Base-by-base conservation (phyloP, 306 rosid species). In the Gleditsia sinensis region DNA sequence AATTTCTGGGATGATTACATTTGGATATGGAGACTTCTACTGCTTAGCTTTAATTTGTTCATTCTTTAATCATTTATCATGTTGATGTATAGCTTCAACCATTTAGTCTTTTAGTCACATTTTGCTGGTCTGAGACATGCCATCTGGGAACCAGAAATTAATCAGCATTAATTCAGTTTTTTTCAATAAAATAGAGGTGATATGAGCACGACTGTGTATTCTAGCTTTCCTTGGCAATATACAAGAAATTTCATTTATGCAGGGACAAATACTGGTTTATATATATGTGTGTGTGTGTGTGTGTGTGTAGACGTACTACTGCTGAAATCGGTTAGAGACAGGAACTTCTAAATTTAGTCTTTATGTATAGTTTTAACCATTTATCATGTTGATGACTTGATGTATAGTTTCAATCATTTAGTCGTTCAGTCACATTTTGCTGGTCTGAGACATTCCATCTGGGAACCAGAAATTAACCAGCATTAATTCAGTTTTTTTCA, bases 21-120 rank as follows among this genome's bases (percentile, higher is more conserved):
- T 20, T 62, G 48, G 30, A n/a, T n/a, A n/a, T n/a, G n/a, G 32
- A 20, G 33, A 9, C 11, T 17, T 49, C 32, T 56, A 25, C 25
- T 78, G 14, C 78, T 51, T 70, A 4, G 14, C 73, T 17, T 46
- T 50, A 14, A 39, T 7, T 30, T 55, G 50, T 72, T 63, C 54
- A 67, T 72, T 67, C 62, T 65, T 19, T 49, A 24, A 42, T 27
- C 19, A 49, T 65, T n/a, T 49, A 24, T 32, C 13, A 16, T 56
- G 17, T 16, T 27, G 12, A 32, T 82, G 53, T 60, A 43, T 25
- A 67, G 12, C 14, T 20, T 56, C 65, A 48, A 27, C 74, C 58
- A 71, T 3, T 2, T 39, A 21, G 36, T 17, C 10, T 17, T 1
- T 8, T 28, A 32, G 73, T 23, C 27, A 30, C 20, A 17, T 13